A percentile compares a stretch with the other conserved stretches of the same genome.
Evolutionary conservation across 192 early-diverging fungal genomes (phyloP).

Genomic region (Pecoramyces ruminantium): DNA sequence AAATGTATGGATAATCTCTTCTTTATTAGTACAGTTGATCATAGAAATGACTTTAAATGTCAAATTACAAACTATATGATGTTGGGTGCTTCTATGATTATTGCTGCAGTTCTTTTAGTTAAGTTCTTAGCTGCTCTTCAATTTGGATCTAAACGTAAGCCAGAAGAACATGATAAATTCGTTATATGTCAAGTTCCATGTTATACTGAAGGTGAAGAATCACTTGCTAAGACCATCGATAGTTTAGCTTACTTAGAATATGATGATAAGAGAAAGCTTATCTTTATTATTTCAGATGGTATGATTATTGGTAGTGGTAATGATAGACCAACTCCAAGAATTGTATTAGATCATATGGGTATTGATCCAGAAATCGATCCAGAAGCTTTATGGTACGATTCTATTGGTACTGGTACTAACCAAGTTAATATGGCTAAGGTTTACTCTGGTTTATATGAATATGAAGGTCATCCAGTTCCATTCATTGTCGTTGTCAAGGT

Average conservation of each 20-base stretch:
- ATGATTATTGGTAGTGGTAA: constrained; percentile 95
- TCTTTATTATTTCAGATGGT: constrained; percentile 93
- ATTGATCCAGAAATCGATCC: constrained; percentile 59
- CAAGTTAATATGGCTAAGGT: constrained; percentile 95
- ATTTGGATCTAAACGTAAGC: constrained; percentile 50
- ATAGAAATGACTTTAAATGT: constrained; percentile 65
- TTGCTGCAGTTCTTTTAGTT: constrained; percentile 52
- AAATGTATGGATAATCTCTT: constrained; percentile 67
- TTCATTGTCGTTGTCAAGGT: constrained; percentile 91
- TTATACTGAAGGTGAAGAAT: constrained; percentile 95
- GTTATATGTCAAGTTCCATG: constrained; percentile 89
- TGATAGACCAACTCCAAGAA: constrained; percentile 87
- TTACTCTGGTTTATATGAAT: constrained; percentile 91
- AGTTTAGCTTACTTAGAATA: constrained; percentile 78
- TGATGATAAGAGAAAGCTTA: constrained; percentile 92
- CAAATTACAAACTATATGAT: constrained; percentile 1
- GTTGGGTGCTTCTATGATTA: neutral
- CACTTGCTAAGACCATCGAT: constrained; percentile 77
- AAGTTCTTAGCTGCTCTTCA: constrained; percentile 92
- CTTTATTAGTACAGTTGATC: constrained; percentile 72
- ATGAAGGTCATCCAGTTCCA: constrained; percentile 78
- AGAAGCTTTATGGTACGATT: constrained; percentile 69
- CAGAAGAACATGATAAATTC: constrained; percentile 76
- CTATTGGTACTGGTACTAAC: constrained; percentile 73
- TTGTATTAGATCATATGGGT: constrained; percentile 90